Conservation (phyloP, 768 basidiomycete genomes). For the Tricholoma sp. region DNA sequence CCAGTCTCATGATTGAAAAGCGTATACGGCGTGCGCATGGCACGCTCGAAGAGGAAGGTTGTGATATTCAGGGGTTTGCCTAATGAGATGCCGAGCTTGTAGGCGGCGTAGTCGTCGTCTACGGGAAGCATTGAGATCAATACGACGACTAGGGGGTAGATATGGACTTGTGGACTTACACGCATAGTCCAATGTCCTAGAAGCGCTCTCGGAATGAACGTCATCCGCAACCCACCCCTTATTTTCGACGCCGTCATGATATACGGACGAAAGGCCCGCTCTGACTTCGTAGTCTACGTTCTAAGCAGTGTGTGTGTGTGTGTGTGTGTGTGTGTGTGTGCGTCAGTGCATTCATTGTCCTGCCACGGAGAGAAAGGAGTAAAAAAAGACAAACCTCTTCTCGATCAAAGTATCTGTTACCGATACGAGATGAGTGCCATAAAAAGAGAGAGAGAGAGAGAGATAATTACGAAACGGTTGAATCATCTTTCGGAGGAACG, state of each 20-base stretch:
- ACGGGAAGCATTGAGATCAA: not conserved
- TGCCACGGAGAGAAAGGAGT: too few species aligned
- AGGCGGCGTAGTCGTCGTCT: slow-evolving; percentile 79
- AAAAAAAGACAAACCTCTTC: slow-evolving; percentile 44
- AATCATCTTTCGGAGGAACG: slow-evolving; percentile 54
- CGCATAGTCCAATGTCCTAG: slow-evolving; percentile 73
- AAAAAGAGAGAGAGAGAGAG: not conserved
- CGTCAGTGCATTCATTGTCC: too few species aligned
- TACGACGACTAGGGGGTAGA: not conserved
- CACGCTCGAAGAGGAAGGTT: slow-evolving; percentile 48
- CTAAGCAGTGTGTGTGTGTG: too few species aligned
- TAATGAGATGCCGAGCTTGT: slow-evolving; percentile 52
- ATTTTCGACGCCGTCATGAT: slow-evolving; percentile 38
- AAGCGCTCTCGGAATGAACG: slow-evolving; percentile 73
- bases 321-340: too few species aligned
- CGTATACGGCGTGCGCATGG: slow-evolving; percentile 50
- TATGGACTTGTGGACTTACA: slow-evolving; percentile 38
- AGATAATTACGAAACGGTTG: slow-evolving; percentile 39
- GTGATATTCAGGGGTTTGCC: slow-evolving; percentile 43
- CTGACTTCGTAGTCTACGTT: slow-evolving; percentile 76
- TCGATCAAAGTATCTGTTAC: slow-evolving; percentile 59
- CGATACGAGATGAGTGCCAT: not conserved
- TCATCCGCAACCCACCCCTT: slow-evolving; percentile 78
- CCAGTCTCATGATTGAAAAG: slow-evolving; percentile 67
- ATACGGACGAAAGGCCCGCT: slow-evolving; percentile 70